These are phyloP conservation scores for Carpinus viminea DNA, from an alignment of 306 rosid species.

Conservation along the genomic window DNA sequence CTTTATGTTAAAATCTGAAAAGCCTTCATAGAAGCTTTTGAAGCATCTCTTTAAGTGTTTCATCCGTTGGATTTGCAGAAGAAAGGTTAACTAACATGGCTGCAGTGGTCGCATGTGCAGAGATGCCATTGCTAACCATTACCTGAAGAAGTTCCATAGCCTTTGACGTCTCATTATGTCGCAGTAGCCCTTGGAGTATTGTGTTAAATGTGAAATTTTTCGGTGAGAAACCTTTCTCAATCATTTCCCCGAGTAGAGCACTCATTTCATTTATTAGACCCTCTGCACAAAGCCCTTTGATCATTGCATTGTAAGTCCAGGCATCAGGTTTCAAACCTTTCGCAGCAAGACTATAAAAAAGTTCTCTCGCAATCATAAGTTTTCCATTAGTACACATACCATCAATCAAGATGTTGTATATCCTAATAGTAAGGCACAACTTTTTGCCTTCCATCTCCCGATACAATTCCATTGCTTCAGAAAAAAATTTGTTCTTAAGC, in stretches of 20 bases:
- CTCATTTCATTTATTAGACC: slow-evolving; percentile 36
- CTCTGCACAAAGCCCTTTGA: slow-evolving; percentile 40
- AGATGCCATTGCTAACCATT: slow-evolving; percentile 36
- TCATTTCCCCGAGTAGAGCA: slow-evolving; percentile 33
- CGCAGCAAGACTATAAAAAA: slow-evolving; percentile 36
- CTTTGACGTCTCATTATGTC: slow-evolving; percentile 28
- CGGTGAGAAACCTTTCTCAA: slow-evolving; percentile 29
- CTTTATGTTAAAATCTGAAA: no score
- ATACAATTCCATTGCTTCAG: slow-evolving; percentile 37
- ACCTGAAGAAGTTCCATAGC: slow-evolving; percentile 31
- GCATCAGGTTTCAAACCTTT: slow-evolving; percentile 33
- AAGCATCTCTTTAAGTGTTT: no score
- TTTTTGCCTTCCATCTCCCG: slow-evolving; percentile 30
- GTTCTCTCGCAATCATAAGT: slow-evolving; percentile 32
- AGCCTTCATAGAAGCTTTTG: no score
- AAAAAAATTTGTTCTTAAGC: slow-evolving; percentile 5
- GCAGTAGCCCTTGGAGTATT: not conserved
- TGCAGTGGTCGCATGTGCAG: not conserved
- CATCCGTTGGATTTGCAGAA: no score
- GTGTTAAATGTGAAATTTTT: slow-evolving; percentile 34
- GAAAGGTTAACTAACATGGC: no score
- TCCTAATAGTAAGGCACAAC: no score
- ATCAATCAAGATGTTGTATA: no score
- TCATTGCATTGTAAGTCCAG: slow-evolving; percentile 40
- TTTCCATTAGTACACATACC: slow-evolving; percentile 28